Conservation (phyloP, 495 filamentous ascomycete species). For the Sabuloglossum arenarium region DNA sequence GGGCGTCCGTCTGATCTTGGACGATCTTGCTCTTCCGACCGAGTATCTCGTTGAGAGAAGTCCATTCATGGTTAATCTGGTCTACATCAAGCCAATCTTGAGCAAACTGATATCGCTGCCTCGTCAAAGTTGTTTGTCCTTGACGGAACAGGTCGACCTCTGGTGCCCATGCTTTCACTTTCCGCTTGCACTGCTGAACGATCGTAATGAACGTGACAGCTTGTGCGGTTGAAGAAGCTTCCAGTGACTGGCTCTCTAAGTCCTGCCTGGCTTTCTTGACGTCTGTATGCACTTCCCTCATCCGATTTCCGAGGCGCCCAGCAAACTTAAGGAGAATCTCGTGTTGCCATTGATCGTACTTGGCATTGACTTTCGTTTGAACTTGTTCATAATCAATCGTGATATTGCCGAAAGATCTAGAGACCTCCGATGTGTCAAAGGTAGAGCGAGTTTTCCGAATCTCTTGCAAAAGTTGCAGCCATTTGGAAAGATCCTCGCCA, state of each 20-base stretch:
- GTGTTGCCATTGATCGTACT: slow-evolving; percentile 99
- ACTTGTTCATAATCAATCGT: slow-evolving; percentile 96
- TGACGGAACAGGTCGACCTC: slow-evolving; percentile 91
- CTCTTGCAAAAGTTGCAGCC: slow-evolving; percentile 86
- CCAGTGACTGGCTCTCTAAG: slow-evolving; percentile 73
- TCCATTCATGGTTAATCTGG: slow-evolving; percentile 88
- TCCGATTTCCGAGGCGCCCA: slow-evolving; percentile 63
- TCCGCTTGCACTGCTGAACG: slow-evolving; percentile 85
- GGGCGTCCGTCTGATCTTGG: slow-evolving; percentile 81
- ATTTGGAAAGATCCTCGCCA: slow-evolving; percentile 75
- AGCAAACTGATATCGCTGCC: slow-evolving; percentile 84
- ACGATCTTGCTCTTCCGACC: slow-evolving; percentile 81
- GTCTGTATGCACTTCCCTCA: slow-evolving; percentile 74
- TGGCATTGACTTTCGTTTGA: slow-evolving; percentile 90
- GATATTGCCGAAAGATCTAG: slow-evolving; percentile 76
- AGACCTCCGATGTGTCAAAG: slow-evolving; percentile 88
- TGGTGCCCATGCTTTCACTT: slow-evolving; percentile 80
- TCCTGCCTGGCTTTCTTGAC: slow-evolving; percentile 73
- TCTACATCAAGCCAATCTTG: slow-evolving; percentile 85
- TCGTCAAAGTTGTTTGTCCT: slow-evolving; percentile 71
- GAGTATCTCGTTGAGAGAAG: slow-evolving; percentile 70
- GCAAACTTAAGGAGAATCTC: slow-evolving; percentile 90
- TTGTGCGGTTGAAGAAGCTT: slow-evolving; percentile 82
- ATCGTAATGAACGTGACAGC: slow-evolving; percentile 96
- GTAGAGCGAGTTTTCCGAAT: slow-evolving; percentile 83